Base-by-base conservation (phyloP, 2,329 filamentous ascomycete species). In the Ascochyta pisi region DNA sequence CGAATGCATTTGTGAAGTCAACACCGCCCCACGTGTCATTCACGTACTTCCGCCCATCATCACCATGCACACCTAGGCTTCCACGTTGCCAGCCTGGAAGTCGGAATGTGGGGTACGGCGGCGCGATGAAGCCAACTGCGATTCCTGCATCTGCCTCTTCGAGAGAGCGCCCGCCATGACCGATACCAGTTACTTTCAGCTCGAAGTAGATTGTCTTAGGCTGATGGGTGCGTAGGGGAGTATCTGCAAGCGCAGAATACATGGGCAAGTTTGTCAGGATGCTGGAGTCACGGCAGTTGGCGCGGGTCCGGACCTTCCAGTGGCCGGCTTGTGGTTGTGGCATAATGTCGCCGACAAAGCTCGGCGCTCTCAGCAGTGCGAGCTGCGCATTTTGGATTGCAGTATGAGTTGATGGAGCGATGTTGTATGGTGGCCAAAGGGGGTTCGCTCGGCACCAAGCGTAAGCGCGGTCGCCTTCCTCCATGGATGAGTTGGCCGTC, bases 71-170 rank as follows among this genome's bases (percentile, higher is more conserved):
- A 1, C 82, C 91, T 13, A 93, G 68, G 60, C 86, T 89, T 16
- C 84, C 90, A 31, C 90, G 83, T 70, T 95, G 89, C 91, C 90
- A 94, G 2, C 91, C 91, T 0, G 91, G 91, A 57, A 93, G 82
- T 7, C 91, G 84, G 78, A 91, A 94, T 0, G 83, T 81, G 6
- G 91, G 91, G 69, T 92, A 94, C 7, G 91, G 91, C 43, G 89
- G 84, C 1, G 89, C 90, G 0, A 84, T 78, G 72, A 87, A 92
- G 9, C 91, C 91, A 9, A 94, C 70, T 0, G 86, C 89, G 1
- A 93, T 77, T 35, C 84, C 83, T 4, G 82, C 82, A 13, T 82
- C 79, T 50, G 79, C 78, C 46, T 75, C 76, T 2, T 74, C 63
- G 1, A 73, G 54, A 0, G 67, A 66, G 15, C 29, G 50, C 1